Conservation (phyloP, 78 protist genomes). For the Pigoraptor vietnamica region DNA sequence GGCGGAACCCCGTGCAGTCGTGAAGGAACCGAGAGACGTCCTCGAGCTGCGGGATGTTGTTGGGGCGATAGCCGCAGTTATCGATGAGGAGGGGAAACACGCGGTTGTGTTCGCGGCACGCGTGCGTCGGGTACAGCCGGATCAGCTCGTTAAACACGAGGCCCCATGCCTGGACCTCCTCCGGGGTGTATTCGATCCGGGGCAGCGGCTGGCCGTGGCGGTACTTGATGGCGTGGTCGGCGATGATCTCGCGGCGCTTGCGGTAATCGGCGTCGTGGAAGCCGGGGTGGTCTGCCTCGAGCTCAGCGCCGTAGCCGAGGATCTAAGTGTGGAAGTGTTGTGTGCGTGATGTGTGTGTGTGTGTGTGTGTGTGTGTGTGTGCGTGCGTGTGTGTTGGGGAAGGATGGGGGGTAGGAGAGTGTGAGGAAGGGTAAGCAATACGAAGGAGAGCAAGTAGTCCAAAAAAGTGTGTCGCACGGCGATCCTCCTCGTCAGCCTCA, state of each 20-base stretch:
- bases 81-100: conserved; percentile 60
- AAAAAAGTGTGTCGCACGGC: too few species aligned
- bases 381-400: background rate
- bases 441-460: too few species aligned
- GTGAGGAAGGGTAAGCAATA: background rate
- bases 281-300: conserved; percentile 84
- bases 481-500: too few species aligned
- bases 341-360: too few species aligned
- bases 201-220: conserved; percentile 65
- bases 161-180: conserved; percentile 77
- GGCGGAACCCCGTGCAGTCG: conserved; percentile 77
- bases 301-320: conserved; percentile 59
- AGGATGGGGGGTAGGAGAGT: background rate
- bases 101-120: conserved; percentile 67
- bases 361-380: too few species aligned
- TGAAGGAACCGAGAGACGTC: conserved; percentile 55
- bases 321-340: too few species aligned
- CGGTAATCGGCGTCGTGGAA: conserved; percentile 77
- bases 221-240: conserved; percentile 53
- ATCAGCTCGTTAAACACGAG: conserved; percentile 39
- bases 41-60: conserved; percentile 73
- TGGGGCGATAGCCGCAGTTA: conserved; percentile 68
- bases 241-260: conserved; percentile 59
- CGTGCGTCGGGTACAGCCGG: conserved; percentile 70
- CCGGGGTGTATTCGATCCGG: conserved; percentile 57